Percentiles rank a stretch among this genome's conserved stretches.
Conservation (phyloP, 768 basidiomycete species). For the Suillus subaureus region DNA sequence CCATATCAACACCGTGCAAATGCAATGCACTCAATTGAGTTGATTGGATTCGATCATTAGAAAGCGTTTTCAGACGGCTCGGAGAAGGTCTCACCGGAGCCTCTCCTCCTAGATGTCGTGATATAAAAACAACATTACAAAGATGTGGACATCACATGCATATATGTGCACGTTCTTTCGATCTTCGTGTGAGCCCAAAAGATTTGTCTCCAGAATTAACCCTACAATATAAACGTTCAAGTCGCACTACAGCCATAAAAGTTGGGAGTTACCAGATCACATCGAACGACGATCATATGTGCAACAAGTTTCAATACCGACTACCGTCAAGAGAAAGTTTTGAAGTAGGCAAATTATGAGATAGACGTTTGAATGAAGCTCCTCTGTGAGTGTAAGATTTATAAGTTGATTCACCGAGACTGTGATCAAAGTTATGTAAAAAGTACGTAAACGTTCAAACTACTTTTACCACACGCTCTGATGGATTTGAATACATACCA, state of each 20-base stretch:
- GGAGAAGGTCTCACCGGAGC: not conserved
- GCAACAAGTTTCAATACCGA: not conserved
- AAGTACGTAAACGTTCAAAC: too few relatives aligned
- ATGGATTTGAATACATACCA: not conserved
- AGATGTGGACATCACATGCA: too few relatives aligned
- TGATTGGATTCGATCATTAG: not conserved
- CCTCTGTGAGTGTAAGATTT: too few relatives aligned
- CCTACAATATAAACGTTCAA: not conserved
- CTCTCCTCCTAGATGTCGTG: not conserved
- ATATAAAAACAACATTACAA: not conserved
- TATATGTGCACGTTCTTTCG: not conserved
- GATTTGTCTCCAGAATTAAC: not conserved
- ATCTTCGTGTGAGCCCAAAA: not conserved
- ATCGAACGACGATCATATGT: not conserved
- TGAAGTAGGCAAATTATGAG: not conserved
- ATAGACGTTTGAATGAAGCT: not conserved
- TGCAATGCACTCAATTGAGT: not conserved
- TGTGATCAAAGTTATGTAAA: too few relatives aligned
- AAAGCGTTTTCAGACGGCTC: not conserved
- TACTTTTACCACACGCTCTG: not conserved
- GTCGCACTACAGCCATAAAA: not conserved
- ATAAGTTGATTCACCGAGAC: too few relatives aligned
- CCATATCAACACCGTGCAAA: not conserved
- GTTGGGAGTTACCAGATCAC: not conserved
- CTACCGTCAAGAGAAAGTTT: not conserved